phyloP scores from a whole-genome alignment of 352 stramenopile genomes.

The Pythium rhizo-oryzae region DNA sequence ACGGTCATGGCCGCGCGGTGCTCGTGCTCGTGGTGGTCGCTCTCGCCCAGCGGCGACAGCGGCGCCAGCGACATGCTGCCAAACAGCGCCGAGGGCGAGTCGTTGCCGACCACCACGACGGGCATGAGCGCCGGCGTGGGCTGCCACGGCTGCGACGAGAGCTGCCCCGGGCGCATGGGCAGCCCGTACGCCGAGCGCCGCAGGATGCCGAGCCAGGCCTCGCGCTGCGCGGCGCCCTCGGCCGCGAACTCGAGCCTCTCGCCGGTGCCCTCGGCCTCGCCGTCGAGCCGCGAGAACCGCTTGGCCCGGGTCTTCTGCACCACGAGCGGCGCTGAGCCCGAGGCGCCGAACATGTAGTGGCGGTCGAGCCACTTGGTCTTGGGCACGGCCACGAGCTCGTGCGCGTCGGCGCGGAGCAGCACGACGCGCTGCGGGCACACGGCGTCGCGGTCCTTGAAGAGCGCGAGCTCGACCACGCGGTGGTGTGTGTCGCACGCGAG shows the following conservation, averaged over 20 bases:
- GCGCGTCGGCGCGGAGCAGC: slow-evolving; percentile 37
- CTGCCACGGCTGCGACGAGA: slow-evolving; percentile 4
- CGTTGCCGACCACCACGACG: slow-evolving; percentile 8
- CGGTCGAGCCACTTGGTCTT: slow-evolving; percentile 36
- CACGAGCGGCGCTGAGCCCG: slow-evolving; percentile 28
- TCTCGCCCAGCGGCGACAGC: slow-evolving; percentile 19
- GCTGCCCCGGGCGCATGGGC: neutral
- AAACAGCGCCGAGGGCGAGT: slow-evolving; percentile 13
- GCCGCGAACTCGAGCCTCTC: slow-evolving; percentile 47
- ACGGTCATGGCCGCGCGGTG: no score
- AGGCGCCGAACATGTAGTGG: slow-evolving; percentile 44
- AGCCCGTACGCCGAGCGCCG: slow-evolving; percentile 2
- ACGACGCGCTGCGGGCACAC: slow-evolving; percentile 46
- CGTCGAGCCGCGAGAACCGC: slow-evolving; percentile 20
- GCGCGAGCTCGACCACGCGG: slow-evolving; percentile 49
- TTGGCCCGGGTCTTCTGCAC: slow-evolving; percentile 47
- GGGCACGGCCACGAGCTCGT: slow-evolving; percentile 29
- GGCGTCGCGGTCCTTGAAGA: slow-evolving; percentile 48
- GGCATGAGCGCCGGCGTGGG: neutral
- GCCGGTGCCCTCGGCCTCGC: no score
- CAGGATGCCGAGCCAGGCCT: slow-evolving; percentile 45
- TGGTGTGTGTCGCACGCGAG: slow-evolving; percentile 51
- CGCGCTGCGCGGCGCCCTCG: slow-evolving; percentile 35
- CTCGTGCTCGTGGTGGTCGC: no score
- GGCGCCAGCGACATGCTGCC: slow-evolving; percentile 2